These are phyloP conservation scores for Cerioporus squamosus DNA, from an alignment of 1,284 basidiomycete genomes.

Conservation along the genomic window DNA sequence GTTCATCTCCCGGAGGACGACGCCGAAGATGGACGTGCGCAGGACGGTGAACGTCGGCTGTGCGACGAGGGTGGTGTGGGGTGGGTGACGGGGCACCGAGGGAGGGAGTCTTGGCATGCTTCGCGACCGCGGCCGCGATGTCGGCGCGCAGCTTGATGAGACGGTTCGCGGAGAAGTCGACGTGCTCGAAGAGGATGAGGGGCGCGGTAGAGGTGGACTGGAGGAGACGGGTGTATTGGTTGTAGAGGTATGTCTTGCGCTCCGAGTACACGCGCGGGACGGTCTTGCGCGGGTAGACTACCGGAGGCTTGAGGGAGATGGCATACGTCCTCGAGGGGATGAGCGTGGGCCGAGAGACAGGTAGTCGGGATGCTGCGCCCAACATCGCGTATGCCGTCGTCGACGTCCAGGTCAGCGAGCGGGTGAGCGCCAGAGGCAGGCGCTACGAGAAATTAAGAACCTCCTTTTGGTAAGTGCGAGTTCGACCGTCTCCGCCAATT, in stretches of 20 bases:
- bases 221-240: conserved; percentile 73
- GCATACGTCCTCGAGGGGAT: conserved; percentile 40
- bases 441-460: conserved; percentile 10
- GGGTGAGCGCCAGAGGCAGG: neutral
- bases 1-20: conserved; percentile 63
- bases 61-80: conserved; percentile 26
- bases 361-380: conserved; percentile 18
- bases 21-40: conserved; percentile 74
- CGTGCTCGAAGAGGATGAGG: conserved; percentile 72
- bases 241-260: conserved; percentile 77
- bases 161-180: conserved; percentile 66
- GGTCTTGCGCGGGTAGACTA: conserved; percentile 54
- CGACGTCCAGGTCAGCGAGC: conserved; percentile 5
- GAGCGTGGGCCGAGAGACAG: conserved; percentile 14
- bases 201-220: conserved; percentile 55
- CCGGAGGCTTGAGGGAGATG: conserved; percentile 60
- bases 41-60: conserved; percentile 64
- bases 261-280: conserved; percentile 66
- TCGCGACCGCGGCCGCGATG: conserved; percentile 55
- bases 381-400: conserved; percentile 15
- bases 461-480: neutral
- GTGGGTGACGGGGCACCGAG: conserved; percentile 42
- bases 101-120: conserved; percentile 42
- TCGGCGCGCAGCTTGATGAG: conserved; percentile 70
- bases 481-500: too few species aligned